phyloP scores from a whole-genome alignment of 2,329 filamentous ascomycete genomes.

The Talaromyces sp. region DNA sequence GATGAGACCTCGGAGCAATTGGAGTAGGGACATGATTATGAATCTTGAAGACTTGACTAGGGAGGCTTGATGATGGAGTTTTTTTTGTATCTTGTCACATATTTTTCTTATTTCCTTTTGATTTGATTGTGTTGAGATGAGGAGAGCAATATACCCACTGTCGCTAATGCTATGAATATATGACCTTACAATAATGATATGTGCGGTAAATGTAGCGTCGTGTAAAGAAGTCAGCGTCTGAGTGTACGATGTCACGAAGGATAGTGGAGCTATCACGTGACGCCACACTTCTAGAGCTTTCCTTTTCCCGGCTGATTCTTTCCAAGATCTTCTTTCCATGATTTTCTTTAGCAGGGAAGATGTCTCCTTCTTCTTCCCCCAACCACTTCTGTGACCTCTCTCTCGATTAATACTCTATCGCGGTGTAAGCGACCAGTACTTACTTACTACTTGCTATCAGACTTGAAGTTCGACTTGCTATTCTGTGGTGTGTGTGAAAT shows the following conservation, averaged over 20 bases:
- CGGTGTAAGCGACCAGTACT: background rate
- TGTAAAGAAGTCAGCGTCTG: too few relatives aligned
- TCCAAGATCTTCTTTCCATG: constrained; percentile 15
- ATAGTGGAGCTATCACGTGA: constrained; percentile 14
- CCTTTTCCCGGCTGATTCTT: constrained; percentile 25
- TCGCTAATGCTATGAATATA: constrained; percentile 10
- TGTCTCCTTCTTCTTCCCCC: constrained; percentile 14
- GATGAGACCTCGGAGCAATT: constrained; percentile 65
- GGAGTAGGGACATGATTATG: constrained; percentile 27
- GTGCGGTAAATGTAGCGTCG: too few relatives aligned
- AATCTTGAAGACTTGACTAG: background rate
- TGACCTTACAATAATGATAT: background rate
- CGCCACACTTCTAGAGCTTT: constrained; percentile 35
- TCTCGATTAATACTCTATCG: background rate
- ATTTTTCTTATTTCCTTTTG: background rate
- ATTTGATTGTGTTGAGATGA: background rate
- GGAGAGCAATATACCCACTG: constrained; percentile 17
- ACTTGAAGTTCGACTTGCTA: background rate
- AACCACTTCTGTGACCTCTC: background rate
- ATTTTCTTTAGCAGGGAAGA: constrained; percentile 19
- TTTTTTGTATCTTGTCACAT: constrained; percentile 5
- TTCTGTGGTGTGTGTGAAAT: background rate
- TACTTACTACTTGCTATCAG: background rate
- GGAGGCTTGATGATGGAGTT: constrained; percentile 9
- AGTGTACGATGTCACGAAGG: too few relatives aligned